Conservation (phyloP, 2,329 filamentous ascomycete genomes). For the Raffaelea deltoideospora region DNA sequence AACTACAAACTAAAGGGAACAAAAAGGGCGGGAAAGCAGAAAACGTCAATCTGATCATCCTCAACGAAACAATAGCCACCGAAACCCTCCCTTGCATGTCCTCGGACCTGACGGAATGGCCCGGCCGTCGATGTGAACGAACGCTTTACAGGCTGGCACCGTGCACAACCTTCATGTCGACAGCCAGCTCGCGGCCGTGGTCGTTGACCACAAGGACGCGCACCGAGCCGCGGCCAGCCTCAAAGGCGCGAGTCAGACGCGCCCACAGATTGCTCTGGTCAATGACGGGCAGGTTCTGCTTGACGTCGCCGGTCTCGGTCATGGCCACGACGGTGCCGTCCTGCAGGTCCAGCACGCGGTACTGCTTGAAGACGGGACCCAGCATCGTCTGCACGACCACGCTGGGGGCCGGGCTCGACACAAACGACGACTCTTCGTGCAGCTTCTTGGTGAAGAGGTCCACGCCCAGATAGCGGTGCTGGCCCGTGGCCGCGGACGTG, state of each 20-base stretch:
- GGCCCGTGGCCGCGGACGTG: conserved; percentile 90
- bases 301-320: conserved; percentile 98
- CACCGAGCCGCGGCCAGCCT: conserved; percentile 82
- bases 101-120: too few relatives aligned
- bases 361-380: conserved; percentile 99
- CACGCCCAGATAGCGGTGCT: conserved; percentile 99
- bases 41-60: too few relatives aligned
- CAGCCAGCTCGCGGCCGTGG: conserved; percentile 80
- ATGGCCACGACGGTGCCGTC: conserved; percentile 79
- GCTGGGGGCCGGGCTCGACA: conserved; percentile 91
- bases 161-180: conserved; percentile 99
- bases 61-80: too few relatives aligned
- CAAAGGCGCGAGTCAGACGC: conserved; percentile 71
- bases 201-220: conserved; percentile 94
- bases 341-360: conserved; percentile 95
- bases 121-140: too few relatives aligned
- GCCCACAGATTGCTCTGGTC: conserved; percentile 83
- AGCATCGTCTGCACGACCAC: conserved; percentile 99
- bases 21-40: too few relatives aligned
- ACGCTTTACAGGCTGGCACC: conserved; percentile 50
- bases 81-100: too few relatives aligned
- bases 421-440: conserved; percentile 95
- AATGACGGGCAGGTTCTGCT: conserved; percentile 84
- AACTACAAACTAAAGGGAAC: too few relatives aligned
- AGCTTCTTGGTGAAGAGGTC: conserved; percentile 99